Evolutionary conservation across 1,284 basidiomycete species (phyloP).

Genomic region (Tylopilus microsporus): DNA sequence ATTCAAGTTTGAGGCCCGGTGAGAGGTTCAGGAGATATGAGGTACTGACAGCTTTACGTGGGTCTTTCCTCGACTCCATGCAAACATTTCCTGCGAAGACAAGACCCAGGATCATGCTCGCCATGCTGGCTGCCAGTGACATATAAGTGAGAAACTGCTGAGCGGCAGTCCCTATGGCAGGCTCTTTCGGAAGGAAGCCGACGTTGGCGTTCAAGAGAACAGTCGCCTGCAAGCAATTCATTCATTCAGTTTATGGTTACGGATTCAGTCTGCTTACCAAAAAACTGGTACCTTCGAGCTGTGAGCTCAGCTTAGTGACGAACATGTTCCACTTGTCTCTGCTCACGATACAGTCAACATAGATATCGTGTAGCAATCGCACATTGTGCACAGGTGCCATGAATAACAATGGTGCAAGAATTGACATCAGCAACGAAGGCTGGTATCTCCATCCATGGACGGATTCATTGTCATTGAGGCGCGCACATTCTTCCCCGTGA

Average conservation of each 20-base stretch:
- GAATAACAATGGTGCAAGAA: too few species aligned
- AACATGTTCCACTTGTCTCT: slow-evolving; percentile 28
- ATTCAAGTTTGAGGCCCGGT: not conserved
- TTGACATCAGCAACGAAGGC: too few species aligned
- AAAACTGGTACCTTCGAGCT: slow-evolving; percentile 34
- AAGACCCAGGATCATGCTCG: slow-evolving; percentile 39
- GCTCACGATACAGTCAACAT: too few species aligned
- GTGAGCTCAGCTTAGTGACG: slow-evolving; percentile 26
- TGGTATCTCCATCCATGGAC: too few species aligned
- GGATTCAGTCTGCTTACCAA: slow-evolving; percentile 22
- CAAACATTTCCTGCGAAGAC: slow-evolving; percentile 37
- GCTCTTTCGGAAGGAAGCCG: slow-evolving; percentile 36
- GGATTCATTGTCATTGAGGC: too few species aligned
- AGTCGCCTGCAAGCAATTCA: slow-evolving; percentile 29
- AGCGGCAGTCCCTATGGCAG: slow-evolving; percentile 11
- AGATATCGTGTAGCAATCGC: too few species aligned
- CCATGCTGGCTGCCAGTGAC: slow-evolving; percentile 39
- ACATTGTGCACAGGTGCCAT: too few species aligned
- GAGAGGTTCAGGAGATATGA: not conserved
- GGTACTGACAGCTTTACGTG: slow-evolving; percentile 27
- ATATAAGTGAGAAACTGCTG: slow-evolving; percentile 36
- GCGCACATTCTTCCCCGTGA: too few species aligned
- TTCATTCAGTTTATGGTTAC: not conserved
- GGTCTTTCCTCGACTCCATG: slow-evolving; percentile 27
- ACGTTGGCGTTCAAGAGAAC: slow-evolving; percentile 42